A percentile compares a stretch with the other conserved stretches of the same genome.
Evolutionary conservation across 495 filamentous ascomycete species (phyloP).

Genomic region (Penicillium arizonense): DNA sequence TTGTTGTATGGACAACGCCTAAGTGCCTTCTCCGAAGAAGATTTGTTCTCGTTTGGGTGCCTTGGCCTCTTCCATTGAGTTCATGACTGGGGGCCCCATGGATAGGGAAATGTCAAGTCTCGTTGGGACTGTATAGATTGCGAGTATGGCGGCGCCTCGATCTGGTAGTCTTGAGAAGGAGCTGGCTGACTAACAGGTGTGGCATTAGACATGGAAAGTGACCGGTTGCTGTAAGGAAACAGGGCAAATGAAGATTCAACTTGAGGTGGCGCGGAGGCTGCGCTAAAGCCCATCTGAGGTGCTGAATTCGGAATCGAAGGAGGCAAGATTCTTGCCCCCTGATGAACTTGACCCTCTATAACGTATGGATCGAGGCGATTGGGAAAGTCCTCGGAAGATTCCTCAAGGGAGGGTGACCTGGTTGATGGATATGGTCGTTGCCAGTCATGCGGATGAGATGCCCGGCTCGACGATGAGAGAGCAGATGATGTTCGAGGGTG

Average conservation of each 20-base stretch:
- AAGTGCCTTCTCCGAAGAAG: too few relatives aligned
- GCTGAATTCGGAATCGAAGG: conserved; percentile 3
- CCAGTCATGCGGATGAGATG: conserved; percentile 22
- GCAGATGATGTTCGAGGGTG: conserved; percentile 13
- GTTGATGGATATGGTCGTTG: conserved; percentile 13
- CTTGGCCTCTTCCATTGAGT: background rate
- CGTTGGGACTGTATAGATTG: conserved; percentile 1
- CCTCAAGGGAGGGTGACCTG: conserved; percentile 20
- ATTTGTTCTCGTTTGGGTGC: too few relatives aligned
- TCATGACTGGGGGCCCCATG: conserved; percentile 16
- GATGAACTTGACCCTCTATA: conserved; percentile 16
- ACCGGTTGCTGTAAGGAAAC: conserved; percentile 1
- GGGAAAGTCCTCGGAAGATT: conserved; percentile 14
- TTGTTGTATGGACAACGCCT: background rate
- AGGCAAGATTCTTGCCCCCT: conserved; percentile 4
- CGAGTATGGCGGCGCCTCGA: conserved; percentile 3
- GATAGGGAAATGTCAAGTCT: conserved; percentile 13
- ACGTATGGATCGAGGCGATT: conserved; percentile 18
- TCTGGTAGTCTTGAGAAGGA: conserved; percentile 3
- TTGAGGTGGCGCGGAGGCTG: background rate
- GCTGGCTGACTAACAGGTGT: conserved; percentile 5
- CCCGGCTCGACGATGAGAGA: conserved; percentile 11
- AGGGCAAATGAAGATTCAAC: background rate
- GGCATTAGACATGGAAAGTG: conserved; percentile 5
- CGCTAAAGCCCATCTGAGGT: conserved; percentile 1